Percentiles rank a stretch among this genome's conserved stretches.
Evolutionary conservation across 1,139 yeast genomes (phyloP).

Genomic region (Yamadazyma sp.): DNA sequence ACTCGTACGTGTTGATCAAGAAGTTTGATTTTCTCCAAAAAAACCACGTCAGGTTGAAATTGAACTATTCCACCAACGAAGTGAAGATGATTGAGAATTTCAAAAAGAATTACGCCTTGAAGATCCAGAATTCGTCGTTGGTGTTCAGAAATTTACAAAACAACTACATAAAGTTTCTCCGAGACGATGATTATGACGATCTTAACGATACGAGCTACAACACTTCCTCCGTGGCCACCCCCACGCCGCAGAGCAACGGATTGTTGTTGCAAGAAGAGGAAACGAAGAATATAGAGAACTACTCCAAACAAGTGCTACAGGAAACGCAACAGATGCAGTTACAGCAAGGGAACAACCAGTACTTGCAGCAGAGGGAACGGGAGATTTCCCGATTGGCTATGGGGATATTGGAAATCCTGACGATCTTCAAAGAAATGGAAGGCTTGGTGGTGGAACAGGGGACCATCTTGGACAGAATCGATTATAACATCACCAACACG

Average conservation of each 20-base stretch:
- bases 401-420: conserved; percentile 90
- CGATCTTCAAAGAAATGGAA: conserved; percentile 92
- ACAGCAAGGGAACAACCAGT: conserved; percentile 18
- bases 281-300: conserved; percentile 41
- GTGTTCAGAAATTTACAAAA: conserved; percentile 85
- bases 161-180: conserved; percentile 74
- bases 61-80: conserved; percentile 49
- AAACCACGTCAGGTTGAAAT: conserved; percentile 32
- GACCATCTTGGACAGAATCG: conserved; percentile 87
- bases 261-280: conserved; percentile 32
- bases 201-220: conserved; percentile 12
- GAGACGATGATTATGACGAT: conserved; percentile 64
- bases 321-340: conserved; percentile 44
- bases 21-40: conserved; percentile 55
- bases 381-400: conserved; percentile 90
- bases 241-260: conserved; percentile 5
- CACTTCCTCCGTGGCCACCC: conserved; percentile 21
- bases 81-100: conserved; percentile 71
- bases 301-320: conserved; percentile 41
- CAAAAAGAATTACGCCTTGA: conserved; percentile 80
- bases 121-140: conserved; percentile 76
- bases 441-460: conserved; percentile 94
- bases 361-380: conserved; percentile 71
- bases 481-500: conserved; percentile 82
- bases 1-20: conserved; percentile 74